Percentiles rank a stretch among this genome's conserved stretches.
Evolutionary conservation across 345 rosid genomes (phyloP).

Genomic region (Dipteronia sinensis): DNA sequence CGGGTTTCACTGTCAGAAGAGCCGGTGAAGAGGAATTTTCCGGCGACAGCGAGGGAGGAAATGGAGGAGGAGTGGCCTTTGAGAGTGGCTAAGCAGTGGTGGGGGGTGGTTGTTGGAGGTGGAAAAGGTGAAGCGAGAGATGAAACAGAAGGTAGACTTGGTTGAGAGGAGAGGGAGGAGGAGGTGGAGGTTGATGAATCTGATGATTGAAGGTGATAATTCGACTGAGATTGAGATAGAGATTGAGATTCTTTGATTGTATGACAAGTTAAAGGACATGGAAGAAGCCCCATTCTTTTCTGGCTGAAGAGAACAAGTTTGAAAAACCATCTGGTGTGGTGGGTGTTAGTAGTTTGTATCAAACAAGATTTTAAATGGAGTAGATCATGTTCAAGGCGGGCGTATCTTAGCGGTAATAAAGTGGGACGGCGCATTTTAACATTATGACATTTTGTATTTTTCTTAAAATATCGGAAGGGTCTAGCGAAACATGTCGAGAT

Average conservation of each 20-base stretch:
- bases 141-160: constrained; percentile 50
- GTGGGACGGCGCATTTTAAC: background rate
- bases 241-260: constrained; percentile 17
- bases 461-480: too few species aligned
- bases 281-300: constrained; percentile 43
- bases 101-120: constrained; percentile 24
- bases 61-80: constrained; percentile 49
- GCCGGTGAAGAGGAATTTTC: constrained; percentile 47
- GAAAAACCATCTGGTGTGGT: constrained; percentile 1
- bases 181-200: constrained; percentile 31
- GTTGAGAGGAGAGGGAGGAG: constrained; percentile 52
- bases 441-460: too few species aligned
- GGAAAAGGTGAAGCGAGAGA: constrained; percentile 33
- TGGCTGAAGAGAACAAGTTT: constrained; percentile 7
- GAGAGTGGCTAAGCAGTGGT: constrained; percentile 52
- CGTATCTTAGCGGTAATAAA: background rate
- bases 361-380: background rate
- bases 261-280: constrained; percentile 30
- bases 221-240: constrained; percentile 10
- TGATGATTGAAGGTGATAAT: constrained; percentile 29
- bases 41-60: constrained; percentile 52
- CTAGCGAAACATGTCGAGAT: too few species aligned
- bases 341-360: constrained; percentile 1
- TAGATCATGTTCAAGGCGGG: background rate
- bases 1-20: constrained; percentile 57